A percentile compares a stretch with the other conserved stretches of the same genome.
Evolutionary conservation across 371 early-diverging fungal genomes (phyloP).

Genomic region (Catenaria anguillulae): DNA sequence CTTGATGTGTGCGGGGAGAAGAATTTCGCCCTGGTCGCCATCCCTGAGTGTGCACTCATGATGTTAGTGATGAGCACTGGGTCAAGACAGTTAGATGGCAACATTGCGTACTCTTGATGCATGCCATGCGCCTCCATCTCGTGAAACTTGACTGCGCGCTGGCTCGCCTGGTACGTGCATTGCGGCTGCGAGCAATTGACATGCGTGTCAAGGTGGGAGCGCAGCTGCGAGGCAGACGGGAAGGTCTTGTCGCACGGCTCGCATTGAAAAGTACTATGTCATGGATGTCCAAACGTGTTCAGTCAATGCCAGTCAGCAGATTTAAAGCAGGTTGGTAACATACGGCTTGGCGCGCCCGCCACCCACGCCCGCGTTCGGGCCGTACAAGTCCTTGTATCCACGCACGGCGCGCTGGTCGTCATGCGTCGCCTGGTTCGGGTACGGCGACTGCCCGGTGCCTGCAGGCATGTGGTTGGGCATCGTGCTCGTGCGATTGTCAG

Average conservation of each 20-base stretch:
- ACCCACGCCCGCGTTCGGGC: too few species aligned
- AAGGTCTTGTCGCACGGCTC: slow-evolving; percentile 15
- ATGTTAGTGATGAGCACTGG: neutral
- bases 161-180: slow-evolving; percentile 13
- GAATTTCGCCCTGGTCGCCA: neutral
- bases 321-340: too few species aligned
- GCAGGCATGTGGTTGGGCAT: too few species aligned
- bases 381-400: too few species aligned
- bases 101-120: neutral
- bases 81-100: neutral
- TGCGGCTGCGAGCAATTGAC: slow-evolving; percentile 12
- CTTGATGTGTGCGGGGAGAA: neutral
- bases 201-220: slow-evolving; percentile 12
- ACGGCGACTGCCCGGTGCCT: too few species aligned
- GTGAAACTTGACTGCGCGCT: slow-evolving; percentile 13
- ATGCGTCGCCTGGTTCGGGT: too few species aligned
- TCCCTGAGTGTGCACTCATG: too few species aligned
- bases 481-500: too few species aligned
- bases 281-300: neutral
- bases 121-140: slow-evolving; percentile 13
- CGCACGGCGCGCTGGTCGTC: too few species aligned
- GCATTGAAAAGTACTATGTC: slow-evolving; percentile 7
- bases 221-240: neutral
- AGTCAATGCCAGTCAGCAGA: too few species aligned
- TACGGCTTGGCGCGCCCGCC: too few species aligned